A percentile compares a stretch with the other conserved stretches of the same genome.
Conservation (phyloP, 495 filamentous ascomycete species). For the Poronia punctata region DNA sequence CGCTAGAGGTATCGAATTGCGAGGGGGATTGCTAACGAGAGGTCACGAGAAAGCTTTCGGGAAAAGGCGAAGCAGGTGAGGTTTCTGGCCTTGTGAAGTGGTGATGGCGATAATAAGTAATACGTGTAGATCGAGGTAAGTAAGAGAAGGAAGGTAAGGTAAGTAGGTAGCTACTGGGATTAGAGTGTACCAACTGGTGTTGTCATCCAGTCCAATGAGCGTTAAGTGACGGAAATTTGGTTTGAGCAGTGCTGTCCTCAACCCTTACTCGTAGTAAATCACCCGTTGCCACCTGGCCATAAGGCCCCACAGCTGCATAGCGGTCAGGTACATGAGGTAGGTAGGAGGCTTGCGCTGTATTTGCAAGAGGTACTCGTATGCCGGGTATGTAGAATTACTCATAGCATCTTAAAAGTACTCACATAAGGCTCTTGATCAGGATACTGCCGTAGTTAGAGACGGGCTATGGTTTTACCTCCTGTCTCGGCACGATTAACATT, state of each 20-base stretch:
- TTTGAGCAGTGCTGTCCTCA: slow-evolving; percentile 2
- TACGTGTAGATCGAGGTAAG: no score
- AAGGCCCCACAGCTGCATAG: slow-evolving; percentile 1
- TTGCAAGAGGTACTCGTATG: no score
- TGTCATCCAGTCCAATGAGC: background rate
- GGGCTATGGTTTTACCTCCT: no score
- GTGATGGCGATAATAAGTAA: background rate
- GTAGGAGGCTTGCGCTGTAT: no score
- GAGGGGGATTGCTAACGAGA: background rate
- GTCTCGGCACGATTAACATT: no score
- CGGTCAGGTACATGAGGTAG: no score
- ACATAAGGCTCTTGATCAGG: no score
- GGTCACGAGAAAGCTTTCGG: background rate
- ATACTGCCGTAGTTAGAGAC: no score
- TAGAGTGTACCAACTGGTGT: background rate
- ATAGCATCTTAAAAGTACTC: no score
- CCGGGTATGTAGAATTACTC: no score
- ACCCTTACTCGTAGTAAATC: background rate
- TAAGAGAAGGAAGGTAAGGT: background rate
- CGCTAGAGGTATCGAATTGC: background rate
- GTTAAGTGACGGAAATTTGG: slow-evolving; percentile 3
- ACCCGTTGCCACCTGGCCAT: slow-evolving; percentile 4
- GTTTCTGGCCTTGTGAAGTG: background rate
- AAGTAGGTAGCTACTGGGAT: background rate
- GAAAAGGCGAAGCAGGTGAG: slow-evolving; percentile 4